Evolutionary conservation across 306 rosid species (phyloP).

Genomic region (Arachis stenosperma): DNA sequence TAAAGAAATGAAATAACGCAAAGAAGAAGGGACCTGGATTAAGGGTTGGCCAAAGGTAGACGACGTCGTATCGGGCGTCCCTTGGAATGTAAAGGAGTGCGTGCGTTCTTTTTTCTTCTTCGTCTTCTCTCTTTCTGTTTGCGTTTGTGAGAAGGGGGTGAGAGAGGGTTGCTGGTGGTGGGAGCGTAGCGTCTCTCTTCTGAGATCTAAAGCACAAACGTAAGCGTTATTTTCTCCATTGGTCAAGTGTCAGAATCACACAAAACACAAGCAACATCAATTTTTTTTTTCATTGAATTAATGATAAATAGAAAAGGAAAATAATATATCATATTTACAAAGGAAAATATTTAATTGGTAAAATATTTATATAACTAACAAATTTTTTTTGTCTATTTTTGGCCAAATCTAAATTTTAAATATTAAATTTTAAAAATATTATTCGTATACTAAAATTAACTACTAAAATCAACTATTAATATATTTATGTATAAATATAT

Average conservation of each 20-base stretch:
- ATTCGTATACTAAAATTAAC: too few species aligned
- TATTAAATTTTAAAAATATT: too few species aligned
- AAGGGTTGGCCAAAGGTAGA: constrained; percentile 21
- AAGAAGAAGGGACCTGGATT: constrained; percentile 47
- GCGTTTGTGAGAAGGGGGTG: background rate
- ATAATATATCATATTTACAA: too few species aligned
- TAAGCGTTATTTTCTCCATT: constrained; percentile 46
- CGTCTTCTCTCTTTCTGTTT: background rate
- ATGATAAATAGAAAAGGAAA: too few species aligned
- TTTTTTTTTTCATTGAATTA: background rate
- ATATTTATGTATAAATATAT: too few species aligned
- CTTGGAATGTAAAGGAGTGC: background rate
- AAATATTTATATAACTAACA: too few species aligned
- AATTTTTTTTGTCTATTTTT: too few species aligned
- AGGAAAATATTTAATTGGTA: too few species aligned
- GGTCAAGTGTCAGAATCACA: constrained; percentile 39
- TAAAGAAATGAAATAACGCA: background rate
- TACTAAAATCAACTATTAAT: too few species aligned
- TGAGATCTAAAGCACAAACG: constrained; percentile 45
- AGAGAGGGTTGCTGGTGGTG: background rate
- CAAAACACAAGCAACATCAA: constrained; percentile 7
- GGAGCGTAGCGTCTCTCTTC: constrained; percentile 14
- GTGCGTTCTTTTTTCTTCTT: constrained; percentile 6
- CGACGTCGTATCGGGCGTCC: constrained; percentile 35
- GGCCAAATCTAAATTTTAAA: too few species aligned